These are phyloP conservation scores for Auriculariales sp. DNA, from an alignment of 768 basidiomycete species.

Conservation along the genomic window DNA sequence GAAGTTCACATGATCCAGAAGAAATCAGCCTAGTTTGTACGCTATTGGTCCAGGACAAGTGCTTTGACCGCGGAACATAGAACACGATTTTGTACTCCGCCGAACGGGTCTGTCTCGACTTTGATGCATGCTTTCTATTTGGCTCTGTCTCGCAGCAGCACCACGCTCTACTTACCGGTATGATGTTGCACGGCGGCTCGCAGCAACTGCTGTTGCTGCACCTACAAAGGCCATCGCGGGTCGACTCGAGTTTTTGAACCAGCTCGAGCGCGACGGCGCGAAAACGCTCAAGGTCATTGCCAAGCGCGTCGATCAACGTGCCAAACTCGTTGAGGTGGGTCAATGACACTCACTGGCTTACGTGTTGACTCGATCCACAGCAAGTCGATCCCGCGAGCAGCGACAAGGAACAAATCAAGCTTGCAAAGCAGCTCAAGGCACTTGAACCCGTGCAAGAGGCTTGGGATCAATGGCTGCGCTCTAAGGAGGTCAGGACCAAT, in stretches of 20 bases:
- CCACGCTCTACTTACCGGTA: not conserved
- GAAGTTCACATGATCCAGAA: too few relatives aligned
- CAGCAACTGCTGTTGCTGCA: too few relatives aligned
- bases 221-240: not conserved
- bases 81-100: not conserved
- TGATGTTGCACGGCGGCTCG: not conserved
- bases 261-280: slow-evolving; percentile 28
- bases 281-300: slow-evolving; percentile 41
- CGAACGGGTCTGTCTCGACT: too few relatives aligned
- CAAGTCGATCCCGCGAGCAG: not conserved
- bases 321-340: slow-evolving; percentile 15
- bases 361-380: not conserved
- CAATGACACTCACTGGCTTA: not conserved
- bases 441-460: slow-evolving; percentile 49
- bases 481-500: slow-evolving; percentile 35
- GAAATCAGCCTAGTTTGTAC: too few relatives aligned
- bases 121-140: not conserved
- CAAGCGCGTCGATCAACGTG: slow-evolving; percentile 37
- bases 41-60: too few relatives aligned
- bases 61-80: too few relatives aligned
- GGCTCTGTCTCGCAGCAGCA: not conserved
- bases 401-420: slow-evolving; percentile 32
- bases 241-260: not conserved
- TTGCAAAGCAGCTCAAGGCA: slow-evolving; percentile 51
- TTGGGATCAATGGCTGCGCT: slow-evolving; percentile 51